Evolutionary conservation across 257 asterid species (phyloP).

Genomic region (Rauvolfia tetraphylla): DNA sequence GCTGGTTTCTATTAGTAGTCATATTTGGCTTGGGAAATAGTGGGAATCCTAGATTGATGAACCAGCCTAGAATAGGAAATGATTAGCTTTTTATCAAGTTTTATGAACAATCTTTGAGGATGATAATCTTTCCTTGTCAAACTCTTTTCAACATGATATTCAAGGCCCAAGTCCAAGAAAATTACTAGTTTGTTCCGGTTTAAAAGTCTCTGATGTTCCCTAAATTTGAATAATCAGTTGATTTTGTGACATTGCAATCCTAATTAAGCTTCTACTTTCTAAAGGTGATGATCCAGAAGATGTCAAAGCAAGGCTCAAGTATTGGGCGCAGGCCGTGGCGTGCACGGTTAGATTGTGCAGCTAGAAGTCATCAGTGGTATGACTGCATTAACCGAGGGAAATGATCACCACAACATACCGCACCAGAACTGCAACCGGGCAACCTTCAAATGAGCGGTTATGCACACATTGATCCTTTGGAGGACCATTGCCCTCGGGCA

Average conservation of each 20-base stretch:
- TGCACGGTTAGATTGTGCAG: slow-evolving; percentile 39
- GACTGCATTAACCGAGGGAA: slow-evolving; percentile 2
- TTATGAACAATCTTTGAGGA: background rate
- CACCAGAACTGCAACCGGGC: background rate
- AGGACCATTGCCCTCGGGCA: background rate
- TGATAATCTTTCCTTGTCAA: background rate
- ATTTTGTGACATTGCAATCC: background rate
- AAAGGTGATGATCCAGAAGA: slow-evolving; percentile 47
- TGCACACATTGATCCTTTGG: background rate
- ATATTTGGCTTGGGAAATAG: background rate
- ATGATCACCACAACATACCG: background rate
- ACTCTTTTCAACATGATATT: background rate
- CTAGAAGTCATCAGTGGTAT: slow-evolving; percentile 1
- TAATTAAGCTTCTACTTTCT: background rate
- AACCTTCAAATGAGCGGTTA: slow-evolving; percentile 1
- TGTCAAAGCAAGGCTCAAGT: slow-evolving; percentile 44
- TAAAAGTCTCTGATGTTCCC: background rate
- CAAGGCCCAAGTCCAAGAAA: background rate
- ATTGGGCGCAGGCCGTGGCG: slow-evolving; percentile 45
- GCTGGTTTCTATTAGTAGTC: background rate
- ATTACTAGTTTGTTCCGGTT: background rate
- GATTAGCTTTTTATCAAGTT: background rate
- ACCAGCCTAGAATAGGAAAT: background rate
- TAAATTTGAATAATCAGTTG: background rate
- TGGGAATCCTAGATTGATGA: background rate